Percentiles rank a stretch among this genome's conserved stretches.
phyloP scores from a whole-genome alignment of 768 basidiomycete genomes.

The Amanita subjunquillea region DNA sequence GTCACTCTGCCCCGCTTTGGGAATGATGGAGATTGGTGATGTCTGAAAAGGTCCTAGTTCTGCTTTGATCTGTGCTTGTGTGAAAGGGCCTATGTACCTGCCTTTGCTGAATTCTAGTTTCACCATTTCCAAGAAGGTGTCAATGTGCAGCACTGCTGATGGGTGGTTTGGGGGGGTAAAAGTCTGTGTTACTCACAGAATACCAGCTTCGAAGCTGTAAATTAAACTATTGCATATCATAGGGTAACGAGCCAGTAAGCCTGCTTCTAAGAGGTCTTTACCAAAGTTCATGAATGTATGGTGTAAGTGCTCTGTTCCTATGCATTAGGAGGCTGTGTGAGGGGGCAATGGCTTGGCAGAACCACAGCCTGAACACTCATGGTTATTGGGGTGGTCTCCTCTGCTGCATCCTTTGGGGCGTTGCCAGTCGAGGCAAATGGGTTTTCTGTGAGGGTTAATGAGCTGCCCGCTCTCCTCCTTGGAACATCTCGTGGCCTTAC shows the following conservation, averaged over 20 bases:
- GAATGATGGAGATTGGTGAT: constrained; percentile 24
- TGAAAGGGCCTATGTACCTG: constrained; percentile 22
- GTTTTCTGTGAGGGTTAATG: constrained; percentile 10
- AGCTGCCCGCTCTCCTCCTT: constrained; percentile 12
- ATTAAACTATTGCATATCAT: constrained; percentile 13
- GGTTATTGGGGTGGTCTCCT: constrained; percentile 14
- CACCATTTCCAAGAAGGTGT: constrained; percentile 12
- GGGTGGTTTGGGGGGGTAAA: constrained; percentile 24
- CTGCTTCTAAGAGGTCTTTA: constrained; percentile 8
- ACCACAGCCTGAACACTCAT: constrained; percentile 35
- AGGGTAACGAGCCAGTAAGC: constrained; percentile 16
- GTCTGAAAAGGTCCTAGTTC: constrained; percentile 29
- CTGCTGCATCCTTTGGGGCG: constrained; percentile 13
- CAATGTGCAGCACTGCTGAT: not conserved
- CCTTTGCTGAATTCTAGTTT: constrained; percentile 13
- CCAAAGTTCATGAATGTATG: constrained; percentile 23
- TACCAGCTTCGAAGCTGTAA: constrained; percentile 22
- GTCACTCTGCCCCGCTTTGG: constrained; percentile 20
- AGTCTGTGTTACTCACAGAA: constrained; percentile 18
- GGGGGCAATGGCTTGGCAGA: constrained; percentile 17
- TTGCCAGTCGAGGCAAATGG: constrained; percentile 27
- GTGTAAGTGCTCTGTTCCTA: constrained; percentile 15
- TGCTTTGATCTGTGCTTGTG: constrained; percentile 12
- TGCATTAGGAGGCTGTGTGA: constrained; percentile 18
- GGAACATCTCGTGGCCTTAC: constrained; percentile 7